Conservation (phyloP, 2,329 filamentous ascomycete genomes). For the Juglanconis juglandina region DNA sequence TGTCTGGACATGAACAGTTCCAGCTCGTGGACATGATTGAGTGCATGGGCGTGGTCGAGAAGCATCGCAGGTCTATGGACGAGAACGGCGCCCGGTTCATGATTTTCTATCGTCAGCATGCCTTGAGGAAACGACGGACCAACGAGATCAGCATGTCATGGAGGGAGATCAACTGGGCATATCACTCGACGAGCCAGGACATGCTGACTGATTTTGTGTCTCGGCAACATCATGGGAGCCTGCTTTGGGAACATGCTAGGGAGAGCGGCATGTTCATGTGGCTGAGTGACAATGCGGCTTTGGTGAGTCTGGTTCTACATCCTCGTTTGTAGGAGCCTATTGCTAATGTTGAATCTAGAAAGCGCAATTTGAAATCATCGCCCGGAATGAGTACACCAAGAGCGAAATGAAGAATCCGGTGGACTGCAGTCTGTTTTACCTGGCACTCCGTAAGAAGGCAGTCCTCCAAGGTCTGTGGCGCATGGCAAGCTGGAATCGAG, state of each 20-base stretch:
- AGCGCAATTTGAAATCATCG: slow-evolving; percentile 82
- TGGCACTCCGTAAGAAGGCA: slow-evolving; percentile 86
- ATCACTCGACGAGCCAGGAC: slow-evolving; percentile 81
- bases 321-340: neutral
- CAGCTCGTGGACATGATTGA: slow-evolving; percentile 80
- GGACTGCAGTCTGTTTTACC: slow-evolving; percentile 86
- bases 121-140: slow-evolving; percentile 63
- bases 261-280: slow-evolving; percentile 94
- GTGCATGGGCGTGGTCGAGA: slow-evolving; percentile 79
- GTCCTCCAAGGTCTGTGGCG: slow-evolving; percentile 90
- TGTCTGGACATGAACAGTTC: slow-evolving; percentile 84
- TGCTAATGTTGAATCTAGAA: slow-evolving; percentile 42
- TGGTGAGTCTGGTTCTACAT: slow-evolving; percentile 54
- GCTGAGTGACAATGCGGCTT: slow-evolving; percentile 71
- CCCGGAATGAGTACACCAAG: slow-evolving; percentile 88
- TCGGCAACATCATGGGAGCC: slow-evolving; percentile 71
- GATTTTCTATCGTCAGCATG: slow-evolving; percentile 80
- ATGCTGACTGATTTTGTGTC: slow-evolving; percentile 82
- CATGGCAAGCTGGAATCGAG: slow-evolving; percentile 84
- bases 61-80: slow-evolving; percentile 83
- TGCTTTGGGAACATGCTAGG: slow-evolving; percentile 81
- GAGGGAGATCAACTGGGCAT: slow-evolving; percentile 83
- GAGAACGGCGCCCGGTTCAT: slow-evolving; percentile 85
- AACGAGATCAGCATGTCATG: slow-evolving; percentile 66
- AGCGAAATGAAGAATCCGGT: slow-evolving; percentile 84